Evolutionary conservation across 257 asterid genomes (phyloP).

Genomic region (Gentiana macrophylla): DNA sequence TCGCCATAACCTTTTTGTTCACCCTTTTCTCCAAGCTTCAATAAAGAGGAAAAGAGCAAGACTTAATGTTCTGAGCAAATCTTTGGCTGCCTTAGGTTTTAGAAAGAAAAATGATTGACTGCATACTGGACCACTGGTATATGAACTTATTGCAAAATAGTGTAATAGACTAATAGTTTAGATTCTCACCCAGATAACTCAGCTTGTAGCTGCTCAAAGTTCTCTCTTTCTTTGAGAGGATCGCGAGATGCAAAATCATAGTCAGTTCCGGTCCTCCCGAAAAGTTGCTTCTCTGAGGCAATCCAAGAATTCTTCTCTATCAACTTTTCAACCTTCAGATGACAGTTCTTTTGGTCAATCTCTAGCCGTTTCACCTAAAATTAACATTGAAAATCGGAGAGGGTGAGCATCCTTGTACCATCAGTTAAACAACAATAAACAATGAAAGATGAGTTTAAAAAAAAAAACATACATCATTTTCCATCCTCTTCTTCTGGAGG

Average conservation of each 20-base stretch:
- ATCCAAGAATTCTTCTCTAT: conserved; percentile 91
- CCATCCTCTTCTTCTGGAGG: conserved; percentile 85
- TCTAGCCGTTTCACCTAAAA: conserved; percentile 84
- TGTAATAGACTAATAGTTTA: not conserved
- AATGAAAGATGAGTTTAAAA: not conserved
- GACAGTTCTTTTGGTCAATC: conserved; percentile 78
- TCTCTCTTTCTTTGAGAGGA: conserved; percentile 59
- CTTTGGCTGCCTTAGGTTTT: not conserved
- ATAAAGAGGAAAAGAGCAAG: conserved; percentile 13
- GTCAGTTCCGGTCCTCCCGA: conserved; percentile 86
- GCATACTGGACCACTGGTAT: not conserved
- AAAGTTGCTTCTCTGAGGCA: conserved; percentile 85
- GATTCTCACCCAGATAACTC: conserved; percentile 76
- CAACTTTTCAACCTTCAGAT: conserved; percentile 72
- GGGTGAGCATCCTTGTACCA: not conserved
- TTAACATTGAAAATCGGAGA: conserved; percentile 5
- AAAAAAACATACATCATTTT: conserved; percentile 59
- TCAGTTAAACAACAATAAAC: not conserved
- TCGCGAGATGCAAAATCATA: conserved; percentile 82
- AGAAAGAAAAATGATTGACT: not conserved
- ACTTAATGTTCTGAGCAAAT: conserved; percentile 6
- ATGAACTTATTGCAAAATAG: not conserved
- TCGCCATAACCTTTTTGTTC: conserved; percentile 92
- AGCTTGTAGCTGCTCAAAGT: conserved; percentile 68
- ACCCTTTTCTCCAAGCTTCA: conserved; percentile 95